Percentiles rank a stretch among this genome's conserved stretches.
Conservation (phyloP, 2,329 filamentous ascomycete genomes). For the Tolypocladium sp. region DNA sequence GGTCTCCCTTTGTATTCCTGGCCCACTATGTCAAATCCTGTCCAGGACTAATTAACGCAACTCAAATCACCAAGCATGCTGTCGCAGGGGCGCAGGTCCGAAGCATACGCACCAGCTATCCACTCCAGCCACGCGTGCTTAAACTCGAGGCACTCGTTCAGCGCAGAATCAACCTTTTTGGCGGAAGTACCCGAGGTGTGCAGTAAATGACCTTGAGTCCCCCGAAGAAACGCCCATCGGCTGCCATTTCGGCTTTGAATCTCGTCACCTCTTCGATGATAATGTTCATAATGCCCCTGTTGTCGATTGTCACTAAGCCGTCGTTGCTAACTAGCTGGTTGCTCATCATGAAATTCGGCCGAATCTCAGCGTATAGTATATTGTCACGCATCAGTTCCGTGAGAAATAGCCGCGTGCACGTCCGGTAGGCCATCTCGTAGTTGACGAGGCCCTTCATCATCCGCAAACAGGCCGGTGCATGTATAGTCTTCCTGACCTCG, state of each 20-base stretch:
- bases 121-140: slow-evolving; percentile 46
- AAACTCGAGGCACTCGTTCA: slow-evolving; percentile 52
- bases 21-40: slow-evolving; percentile 61
- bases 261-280: slow-evolving; percentile 44
- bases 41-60: not conserved
- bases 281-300: slow-evolving; percentile 50
- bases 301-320: slow-evolving; percentile 40
- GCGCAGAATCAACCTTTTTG: slow-evolving; percentile 36
- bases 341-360: slow-evolving; percentile 57
- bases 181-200: slow-evolving; percentile 52
- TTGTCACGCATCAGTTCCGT: slow-evolving; percentile 54
- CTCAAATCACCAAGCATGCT: too few relatives aligned
- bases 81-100: not conserved
- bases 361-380: slow-evolving; percentile 63
- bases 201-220: slow-evolving; percentile 66
- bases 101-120: slow-evolving; percentile 47
- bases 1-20: slow-evolving; percentile 55
- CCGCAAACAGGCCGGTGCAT: too few relatives aligned
- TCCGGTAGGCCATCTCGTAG: slow-evolving; percentile 52
- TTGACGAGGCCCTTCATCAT: slow-evolving; percentile 67
- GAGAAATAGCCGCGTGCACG: slow-evolving; percentile 51
- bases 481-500: too few relatives aligned
- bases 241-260: slow-evolving; percentile 29
- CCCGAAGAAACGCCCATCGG: slow-evolving; percentile 37
- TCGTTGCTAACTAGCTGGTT: slow-evolving; percentile 54